A percentile compares a stretch with the other conserved stretches of the same genome.
Conservation (phyloP, 768 basidiomycete genomes). For the Russula sp. region DNA sequence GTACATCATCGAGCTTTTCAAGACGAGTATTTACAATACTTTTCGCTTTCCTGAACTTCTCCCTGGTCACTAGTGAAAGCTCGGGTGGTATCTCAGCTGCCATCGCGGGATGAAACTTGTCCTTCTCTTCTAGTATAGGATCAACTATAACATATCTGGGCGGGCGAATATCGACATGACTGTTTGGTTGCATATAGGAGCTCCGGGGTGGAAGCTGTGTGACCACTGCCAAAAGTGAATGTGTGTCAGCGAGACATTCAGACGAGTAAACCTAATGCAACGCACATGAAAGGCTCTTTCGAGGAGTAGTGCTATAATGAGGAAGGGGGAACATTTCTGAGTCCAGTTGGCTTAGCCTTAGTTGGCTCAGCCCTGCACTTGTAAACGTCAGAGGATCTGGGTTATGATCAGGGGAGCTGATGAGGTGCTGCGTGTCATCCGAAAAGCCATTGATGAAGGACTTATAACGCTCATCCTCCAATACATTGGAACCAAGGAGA, state of each 20-base stretch:
- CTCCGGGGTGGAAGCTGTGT: slow-evolving; percentile 20
- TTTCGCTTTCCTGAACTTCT: slow-evolving; percentile 37
- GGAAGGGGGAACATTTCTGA: slow-evolving; percentile 65
- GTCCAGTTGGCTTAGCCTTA: slow-evolving; percentile 68
- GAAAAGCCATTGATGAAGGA: slow-evolving; percentile 67
- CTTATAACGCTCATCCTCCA: slow-evolving; percentile 62
- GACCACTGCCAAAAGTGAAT: neutral
- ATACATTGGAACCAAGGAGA: slow-evolving; percentile 59
- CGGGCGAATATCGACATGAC: slow-evolving; percentile 14
- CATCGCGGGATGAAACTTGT: slow-evolving; percentile 19
- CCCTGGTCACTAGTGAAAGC: slow-evolving; percentile 31
- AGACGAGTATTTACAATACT: slow-evolving; percentile 25
- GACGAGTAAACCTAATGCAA: neutral
- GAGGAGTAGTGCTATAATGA: slow-evolving; percentile 39
- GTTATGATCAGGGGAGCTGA: slow-evolving; percentile 56
- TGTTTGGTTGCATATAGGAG: slow-evolving; percentile 14
- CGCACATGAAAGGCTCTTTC: slow-evolving; percentile 33
- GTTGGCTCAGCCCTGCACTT: slow-evolving; percentile 61
- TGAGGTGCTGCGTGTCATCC: slow-evolving; percentile 58
- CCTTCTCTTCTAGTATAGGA: slow-evolving; percentile 24
- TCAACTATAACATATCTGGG: slow-evolving; percentile 31
- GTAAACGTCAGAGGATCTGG: slow-evolving; percentile 68
- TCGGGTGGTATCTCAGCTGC: neutral
- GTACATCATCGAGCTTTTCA: neutral
- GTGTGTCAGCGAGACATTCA: neutral